Conservation (phyloP, 805 yeast species). For the Zygotorulaspora florentina region DNA sequence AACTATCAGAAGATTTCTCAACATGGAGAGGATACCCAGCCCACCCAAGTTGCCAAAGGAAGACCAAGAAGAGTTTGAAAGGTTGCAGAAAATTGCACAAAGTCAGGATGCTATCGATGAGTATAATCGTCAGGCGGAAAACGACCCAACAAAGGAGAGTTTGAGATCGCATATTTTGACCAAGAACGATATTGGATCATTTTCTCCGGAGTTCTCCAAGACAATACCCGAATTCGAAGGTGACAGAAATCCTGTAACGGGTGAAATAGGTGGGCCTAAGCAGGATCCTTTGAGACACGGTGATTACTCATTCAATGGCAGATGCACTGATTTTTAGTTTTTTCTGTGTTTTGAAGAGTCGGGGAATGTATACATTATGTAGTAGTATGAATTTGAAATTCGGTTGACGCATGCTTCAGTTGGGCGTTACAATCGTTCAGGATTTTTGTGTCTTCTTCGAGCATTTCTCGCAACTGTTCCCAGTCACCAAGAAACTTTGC, state of each 20-base stretch:
- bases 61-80: conserved; percentile 75
- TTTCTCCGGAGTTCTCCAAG: conserved; percentile 66
- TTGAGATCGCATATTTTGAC: conserved; percentile 36
- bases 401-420: conserved; percentile 10
- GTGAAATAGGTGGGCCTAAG: conserved; percentile 95
- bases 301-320: conserved; percentile 92
- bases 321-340: conserved; percentile 84
- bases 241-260: conserved; percentile 85
- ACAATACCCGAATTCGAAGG: conserved; percentile 96
- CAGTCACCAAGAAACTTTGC: conserved; percentile 25
- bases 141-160: conserved; percentile 31
- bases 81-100: conserved; percentile 72
- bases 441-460: conserved; percentile 34
- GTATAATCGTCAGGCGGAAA: conserved; percentile 48
- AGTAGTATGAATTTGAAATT: conserved; percentile 1
- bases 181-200: conserved; percentile 54
- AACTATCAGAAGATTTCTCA: conserved; percentile 8
- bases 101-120: conserved; percentile 76
- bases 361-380: background rate
- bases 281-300: conserved; percentile 92
- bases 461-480: conserved; percentile 31
- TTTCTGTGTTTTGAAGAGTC: background rate
- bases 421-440: conserved; percentile 27
- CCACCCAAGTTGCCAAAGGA: conserved; percentile 35
- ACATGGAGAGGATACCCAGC: conserved; percentile 24